These are phyloP conservation scores for Draba incana DNA, from an alignment of 345 rosid species.

Conservation along the genomic window DNA sequence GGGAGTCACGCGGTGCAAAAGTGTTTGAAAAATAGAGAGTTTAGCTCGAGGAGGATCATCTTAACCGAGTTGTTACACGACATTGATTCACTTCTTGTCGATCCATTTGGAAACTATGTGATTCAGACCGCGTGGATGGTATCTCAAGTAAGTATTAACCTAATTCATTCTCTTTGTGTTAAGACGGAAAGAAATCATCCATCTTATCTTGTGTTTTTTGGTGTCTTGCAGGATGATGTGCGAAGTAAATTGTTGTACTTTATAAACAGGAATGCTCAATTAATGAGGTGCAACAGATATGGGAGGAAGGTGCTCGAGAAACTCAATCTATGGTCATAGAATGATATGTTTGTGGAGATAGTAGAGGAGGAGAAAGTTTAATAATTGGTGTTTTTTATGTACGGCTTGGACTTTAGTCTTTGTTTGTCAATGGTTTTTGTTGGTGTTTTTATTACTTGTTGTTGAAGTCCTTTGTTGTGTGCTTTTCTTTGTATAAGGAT, in stretches of 20 bases:
- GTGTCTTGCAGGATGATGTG: constrained; percentile 6
- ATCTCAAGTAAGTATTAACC: constrained; percentile 51
- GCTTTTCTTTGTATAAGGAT: constrained; percentile 9
- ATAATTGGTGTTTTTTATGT: not conserved
- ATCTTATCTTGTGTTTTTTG: not conserved
- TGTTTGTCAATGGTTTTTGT: not conserved
- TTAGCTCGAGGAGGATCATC: constrained; percentile 41
- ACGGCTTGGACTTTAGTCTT: not conserved
- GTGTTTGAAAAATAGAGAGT: constrained; percentile 45
- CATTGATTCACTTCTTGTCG: constrained; percentile 47
- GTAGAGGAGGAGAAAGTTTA: not conserved
- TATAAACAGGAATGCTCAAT: constrained; percentile 36
- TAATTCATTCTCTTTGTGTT: too few species aligned
- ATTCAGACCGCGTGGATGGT: constrained; percentile 54
- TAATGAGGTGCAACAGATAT: constrained; percentile 55
- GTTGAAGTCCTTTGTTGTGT: not conserved
- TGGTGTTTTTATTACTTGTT: not conserved
- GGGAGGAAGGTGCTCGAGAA: constrained; percentile 56
- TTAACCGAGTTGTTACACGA: constrained; percentile 52
- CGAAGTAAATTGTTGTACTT: constrained; percentile 6
- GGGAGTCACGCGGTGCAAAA: constrained; percentile 79
- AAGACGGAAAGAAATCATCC: not conserved
- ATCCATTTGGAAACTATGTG: constrained; percentile 70
- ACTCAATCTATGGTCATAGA: constrained; percentile 14
- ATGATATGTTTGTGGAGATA: not conserved